phyloP scores from a whole-genome alignment of 192 early-diverging fungal genomes.

The Linderina pennispora region DNA sequence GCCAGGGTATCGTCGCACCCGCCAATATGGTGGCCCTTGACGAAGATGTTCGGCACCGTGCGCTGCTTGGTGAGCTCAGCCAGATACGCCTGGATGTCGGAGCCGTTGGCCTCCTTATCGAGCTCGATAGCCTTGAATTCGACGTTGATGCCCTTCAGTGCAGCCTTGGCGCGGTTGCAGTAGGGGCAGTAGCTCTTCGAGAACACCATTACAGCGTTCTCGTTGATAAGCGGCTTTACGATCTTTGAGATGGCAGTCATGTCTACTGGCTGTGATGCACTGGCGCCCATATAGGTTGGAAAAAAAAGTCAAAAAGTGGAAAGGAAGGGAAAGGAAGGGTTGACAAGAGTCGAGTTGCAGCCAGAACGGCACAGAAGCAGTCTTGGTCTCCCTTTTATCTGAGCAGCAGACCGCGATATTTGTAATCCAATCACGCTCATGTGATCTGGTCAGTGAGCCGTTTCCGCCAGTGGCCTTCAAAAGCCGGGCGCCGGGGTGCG shows the following conservation, averaged over 20 bases:
- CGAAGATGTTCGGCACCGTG: slow-evolving; percentile 75
- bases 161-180: slow-evolving; percentile 50
- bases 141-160: slow-evolving; percentile 31
- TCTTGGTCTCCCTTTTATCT: too few relatives aligned
- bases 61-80: slow-evolving; percentile 52
- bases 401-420: too few relatives aligned
- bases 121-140: slow-evolving; percentile 51
- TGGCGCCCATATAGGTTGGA: slow-evolving; percentile 6
- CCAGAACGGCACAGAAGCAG: too few relatives aligned
- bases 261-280: slow-evolving; percentile 7
- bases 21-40: slow-evolving; percentile 58
- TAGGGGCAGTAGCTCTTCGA: slow-evolving; percentile 73
- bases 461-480: too few relatives aligned
- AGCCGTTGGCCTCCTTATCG: slow-evolving; percentile 44
- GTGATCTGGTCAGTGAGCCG: too few relatives aligned
- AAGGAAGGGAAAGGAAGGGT: slow-evolving; percentile 1
- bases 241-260: slow-evolving; percentile 22
- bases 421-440: too few relatives aligned
- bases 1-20: slow-evolving; percentile 53
- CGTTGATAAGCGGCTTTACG: slow-evolving; percentile 25
- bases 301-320: not conserved
- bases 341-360: slow-evolving; percentile 1
- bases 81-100: slow-evolving; percentile 58
- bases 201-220: slow-evolving; percentile 56
- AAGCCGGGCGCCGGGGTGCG: too few relatives aligned